phyloP scores from a whole-genome alignment of 352 stramenopile genomes.

The Globisporangium irregulare region DNA sequence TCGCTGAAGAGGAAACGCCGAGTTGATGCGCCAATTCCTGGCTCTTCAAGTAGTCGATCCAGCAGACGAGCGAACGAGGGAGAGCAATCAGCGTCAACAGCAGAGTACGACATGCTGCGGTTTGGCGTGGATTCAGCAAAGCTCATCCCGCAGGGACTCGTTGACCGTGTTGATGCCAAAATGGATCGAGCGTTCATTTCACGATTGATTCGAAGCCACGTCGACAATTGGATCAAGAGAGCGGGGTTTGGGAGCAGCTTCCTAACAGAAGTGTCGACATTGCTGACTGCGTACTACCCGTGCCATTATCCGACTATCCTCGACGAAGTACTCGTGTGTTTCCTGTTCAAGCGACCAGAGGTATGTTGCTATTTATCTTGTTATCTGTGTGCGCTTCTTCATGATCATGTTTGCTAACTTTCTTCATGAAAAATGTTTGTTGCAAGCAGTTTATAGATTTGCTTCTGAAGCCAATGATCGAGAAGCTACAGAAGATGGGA shows the following conservation, averaged over 20 bases:
- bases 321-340: conserved; percentile 72
- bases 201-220: conserved; percentile 58
- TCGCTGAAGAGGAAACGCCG: conserved; percentile 53
- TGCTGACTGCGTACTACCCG: conserved; percentile 81
- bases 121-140: conserved; percentile 76
- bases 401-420: conserved; percentile 1
- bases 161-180: conserved; percentile 73
- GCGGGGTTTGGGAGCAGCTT: conserved; percentile 70
- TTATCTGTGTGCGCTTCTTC: neutral
- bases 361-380: conserved; percentile 7
- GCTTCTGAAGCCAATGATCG: conserved; percentile 63
- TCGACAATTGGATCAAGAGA: conserved; percentile 66
- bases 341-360: conserved; percentile 78
- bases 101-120: conserved; percentile 49
- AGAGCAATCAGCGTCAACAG: neutral
- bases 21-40: conserved; percentile 2
- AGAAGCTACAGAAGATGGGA: conserved; percentile 63
- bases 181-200: conserved; percentile 49
- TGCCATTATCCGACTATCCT: conserved; percentile 78
- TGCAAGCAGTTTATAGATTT: conserved; percentile 41
- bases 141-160: conserved; percentile 78
- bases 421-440: neutral
- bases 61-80: conserved; percentile 8
- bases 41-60: neutral
- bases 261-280: conserved; percentile 58